Evolutionary conservation across 768 basidiomycete species (phyloP).

Genomic region (Kwoniella pini): DNA sequence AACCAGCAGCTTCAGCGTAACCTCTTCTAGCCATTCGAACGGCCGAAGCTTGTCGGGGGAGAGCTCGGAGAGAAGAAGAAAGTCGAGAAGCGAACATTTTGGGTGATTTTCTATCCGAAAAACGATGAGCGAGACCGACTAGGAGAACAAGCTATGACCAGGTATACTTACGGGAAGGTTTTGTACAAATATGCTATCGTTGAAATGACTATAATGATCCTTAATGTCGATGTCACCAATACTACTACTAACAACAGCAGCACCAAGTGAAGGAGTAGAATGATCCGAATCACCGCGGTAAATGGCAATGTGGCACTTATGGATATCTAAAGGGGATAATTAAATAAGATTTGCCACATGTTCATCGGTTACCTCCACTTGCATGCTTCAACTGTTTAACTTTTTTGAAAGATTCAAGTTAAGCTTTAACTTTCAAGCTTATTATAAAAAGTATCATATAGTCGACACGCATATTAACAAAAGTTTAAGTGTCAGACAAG

Average conservation of each 20-base stretch:
- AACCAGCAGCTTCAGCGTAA: slow-evolving; percentile 74
- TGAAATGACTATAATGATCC: background rate
- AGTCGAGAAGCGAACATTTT: slow-evolving; percentile 41
- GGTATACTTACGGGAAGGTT: slow-evolving; percentile 6
- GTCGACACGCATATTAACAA: too few relatives aligned
- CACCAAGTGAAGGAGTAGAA: background rate
- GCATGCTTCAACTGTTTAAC: slow-evolving; percentile 5
- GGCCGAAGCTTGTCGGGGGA: slow-evolving; percentile 34
- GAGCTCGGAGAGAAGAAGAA: slow-evolving; percentile 35
- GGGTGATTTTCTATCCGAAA: background rate
- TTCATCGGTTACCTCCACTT: slow-evolving; percentile 11
- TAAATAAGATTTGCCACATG: background rate
- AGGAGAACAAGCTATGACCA: background rate
- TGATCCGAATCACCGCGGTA: slow-evolving; percentile 19
- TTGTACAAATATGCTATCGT: background rate
- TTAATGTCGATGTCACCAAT: background rate
- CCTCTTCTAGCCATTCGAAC: slow-evolving; percentile 65
- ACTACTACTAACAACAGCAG: background rate
- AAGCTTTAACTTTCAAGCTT: background rate
- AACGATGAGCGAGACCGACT: background rate
- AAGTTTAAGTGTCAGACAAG: too few relatives aligned
- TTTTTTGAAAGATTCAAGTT: slow-evolving; percentile 10
- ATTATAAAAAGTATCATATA: too few relatives aligned
- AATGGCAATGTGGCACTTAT: slow-evolving; percentile 3
- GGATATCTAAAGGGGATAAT: background rate